Base-by-base conservation (phyloP, 1,139 yeast genomes). In the Hemisphaericaspora lyxosophila region DNA sequence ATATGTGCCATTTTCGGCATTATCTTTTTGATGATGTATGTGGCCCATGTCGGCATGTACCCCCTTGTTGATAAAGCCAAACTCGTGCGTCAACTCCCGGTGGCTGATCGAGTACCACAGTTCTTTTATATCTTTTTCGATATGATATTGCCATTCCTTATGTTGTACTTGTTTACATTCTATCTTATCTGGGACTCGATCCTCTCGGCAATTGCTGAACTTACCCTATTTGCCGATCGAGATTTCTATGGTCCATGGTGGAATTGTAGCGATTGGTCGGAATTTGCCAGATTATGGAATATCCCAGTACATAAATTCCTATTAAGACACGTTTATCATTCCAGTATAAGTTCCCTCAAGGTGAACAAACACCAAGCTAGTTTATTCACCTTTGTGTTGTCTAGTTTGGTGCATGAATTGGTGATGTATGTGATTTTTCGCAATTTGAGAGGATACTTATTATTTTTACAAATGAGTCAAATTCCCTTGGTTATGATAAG, bases 211-310 rank as follows among this genome's bases (percentile, higher is more conserved):
- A 78, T 92, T 50, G 97, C 96, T 0, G 98, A 92, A 57, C 66
- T 92, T 31, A 83, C 95, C 14, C 54, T 74, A 38, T 92, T 83
- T 61, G 96, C 90, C 2, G 97, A 92, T 57, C 76, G 98, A 31
- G 86, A 85, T 49, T 92, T 92, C 59, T 92, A 92, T 54, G 95
- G 95, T 3, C 87, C 89, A 31, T 92, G 98, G 98, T 92, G 97
- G 98, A 87, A 92, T 50, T 86, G 95, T 48, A 80, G 85, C 20
- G 84, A 89, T 35, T 92, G 97, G 96, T 89, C 86, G 40, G 92
- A 89, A 57, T 92, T 86, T 63, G 85, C 97, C 7, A 75, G 97
- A 48, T 81, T 86, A 48, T 94, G 99, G 98, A 92, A 92, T 57
- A 75, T 80, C 7, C 97, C 97, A 0, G 97, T 94, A n/a, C 97